Evolutionary conservation across 441 rosid species (phyloP).

Genomic region (California macrophylla): DNA sequence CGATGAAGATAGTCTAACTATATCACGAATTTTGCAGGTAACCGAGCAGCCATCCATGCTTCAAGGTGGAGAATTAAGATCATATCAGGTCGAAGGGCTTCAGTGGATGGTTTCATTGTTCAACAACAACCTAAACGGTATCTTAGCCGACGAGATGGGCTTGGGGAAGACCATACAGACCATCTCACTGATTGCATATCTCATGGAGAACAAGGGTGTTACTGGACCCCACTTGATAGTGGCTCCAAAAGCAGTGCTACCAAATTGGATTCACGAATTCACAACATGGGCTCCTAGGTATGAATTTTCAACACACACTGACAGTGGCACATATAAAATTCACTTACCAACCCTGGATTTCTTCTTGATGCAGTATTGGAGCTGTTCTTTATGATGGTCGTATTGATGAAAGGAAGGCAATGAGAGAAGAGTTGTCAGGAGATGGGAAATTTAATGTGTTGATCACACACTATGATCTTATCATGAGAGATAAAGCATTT

Average conservation of each 20-base stretch:
- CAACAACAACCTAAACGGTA: conserved; percentile 95
- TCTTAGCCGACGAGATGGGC: conserved; percentile 99
- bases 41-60: conserved; percentile 89
- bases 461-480: conserved; percentile 90
- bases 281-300: conserved; percentile 91
- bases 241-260: conserved; percentile 98
- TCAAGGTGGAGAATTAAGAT: conserved; percentile 86
- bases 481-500: conserved; percentile 90
- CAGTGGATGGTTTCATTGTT: conserved; percentile 98
- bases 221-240: conserved; percentile 89
- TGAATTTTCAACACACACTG: conserved; percentile 9
- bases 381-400: conserved; percentile 98
- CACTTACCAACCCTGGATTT: conserved; percentile 22
- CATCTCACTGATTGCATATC: conserved; percentile 82
- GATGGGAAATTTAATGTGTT: conserved; percentile 67
- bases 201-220: conserved; percentile 79
- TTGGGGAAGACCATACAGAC: conserved; percentile 98
- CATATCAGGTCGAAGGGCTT: conserved; percentile 96
- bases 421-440: conserved; percentile 63
- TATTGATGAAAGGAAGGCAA: conserved; percentile 73
- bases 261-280: conserved; percentile 94
- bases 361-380: conserved; percentile 52
- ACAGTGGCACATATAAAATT: conserved; percentile 5
- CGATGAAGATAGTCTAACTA: conserved; percentile 18
- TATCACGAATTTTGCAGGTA: conserved; percentile 46